Evolutionary conservation across 192 early-diverging fungal genomes (phyloP).

Genomic region (Gaertneriomyces semiglobifer): DNA sequence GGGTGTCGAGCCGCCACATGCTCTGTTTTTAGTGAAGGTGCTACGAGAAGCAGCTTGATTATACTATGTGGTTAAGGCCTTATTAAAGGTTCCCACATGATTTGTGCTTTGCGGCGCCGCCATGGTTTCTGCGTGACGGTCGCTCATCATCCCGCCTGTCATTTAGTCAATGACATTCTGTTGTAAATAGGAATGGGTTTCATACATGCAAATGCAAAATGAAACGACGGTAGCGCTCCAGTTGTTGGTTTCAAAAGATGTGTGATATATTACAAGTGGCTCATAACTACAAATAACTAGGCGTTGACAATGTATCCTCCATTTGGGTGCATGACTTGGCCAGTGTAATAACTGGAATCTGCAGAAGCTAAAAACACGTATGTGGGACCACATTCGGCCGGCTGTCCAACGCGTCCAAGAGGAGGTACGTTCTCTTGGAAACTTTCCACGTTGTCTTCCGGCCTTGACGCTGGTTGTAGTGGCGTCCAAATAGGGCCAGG

Average conservation of each 20-base stretch:
- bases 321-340: conserved; percentile 6
- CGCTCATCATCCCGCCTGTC: too few species aligned
- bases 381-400: conserved; percentile 42
- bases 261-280: too few species aligned
- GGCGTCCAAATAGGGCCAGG: conserved; percentile 57
- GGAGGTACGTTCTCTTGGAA: conserved; percentile 44
- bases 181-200: too few species aligned
- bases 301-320: conserved; percentile 4
- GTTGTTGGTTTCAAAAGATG: too few species aligned
- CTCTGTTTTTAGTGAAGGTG: conserved; percentile 48
- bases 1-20: conserved; percentile 77
- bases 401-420: conserved; percentile 49
- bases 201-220: too few species aligned
- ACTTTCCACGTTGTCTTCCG: conserved; percentile 41
- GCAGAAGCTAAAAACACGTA: conserved; percentile 51
- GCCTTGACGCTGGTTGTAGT: conserved; percentile 37
- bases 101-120: too few species aligned
- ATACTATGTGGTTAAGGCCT: too few species aligned
- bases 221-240: too few species aligned
- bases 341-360: conserved; percentile 33
- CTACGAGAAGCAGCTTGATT: too few species aligned
- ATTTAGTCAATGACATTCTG: too few species aligned
- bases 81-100: too few species aligned
- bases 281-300: not conserved
- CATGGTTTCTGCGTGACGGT: too few species aligned